Conservation (phyloP, 805 yeast genomes). For the Scheffersomyces spartinae region DNA sequence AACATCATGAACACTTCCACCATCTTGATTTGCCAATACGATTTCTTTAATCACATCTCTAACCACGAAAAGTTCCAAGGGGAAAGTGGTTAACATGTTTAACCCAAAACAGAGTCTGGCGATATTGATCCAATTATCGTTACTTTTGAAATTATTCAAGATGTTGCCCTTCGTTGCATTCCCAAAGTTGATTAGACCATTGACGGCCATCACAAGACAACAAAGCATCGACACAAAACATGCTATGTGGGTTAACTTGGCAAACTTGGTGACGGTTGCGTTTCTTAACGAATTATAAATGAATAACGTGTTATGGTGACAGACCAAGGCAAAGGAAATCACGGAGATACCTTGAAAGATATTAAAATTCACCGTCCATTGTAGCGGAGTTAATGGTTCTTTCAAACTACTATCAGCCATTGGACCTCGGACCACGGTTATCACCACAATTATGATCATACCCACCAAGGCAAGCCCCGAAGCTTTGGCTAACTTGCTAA, state of each 20-base stretch:
- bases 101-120: slow-evolving; percentile 88
- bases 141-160: slow-evolving; percentile 72
- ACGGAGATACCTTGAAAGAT: slow-evolving; percentile 89
- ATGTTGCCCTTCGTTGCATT: slow-evolving; percentile 77
- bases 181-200: slow-evolving; percentile 69
- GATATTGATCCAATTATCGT: slow-evolving; percentile 65
- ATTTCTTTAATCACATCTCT: slow-evolving; percentile 76
- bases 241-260: slow-evolving; percentile 71
- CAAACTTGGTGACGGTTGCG: slow-evolving; percentile 68
- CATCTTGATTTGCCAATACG: slow-evolving; percentile 16
- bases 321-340: slow-evolving; percentile 87
- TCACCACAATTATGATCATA: slow-evolving; percentile 66
- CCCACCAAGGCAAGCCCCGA: slow-evolving; percentile 77
- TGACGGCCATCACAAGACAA: slow-evolving; percentile 66
- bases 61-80: slow-evolving; percentile 82
- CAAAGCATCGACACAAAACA: slow-evolving; percentile 73
- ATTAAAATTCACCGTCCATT: slow-evolving; percentile 46
- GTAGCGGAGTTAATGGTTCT: slow-evolving; percentile 33
- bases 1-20: slow-evolving; percentile 9
- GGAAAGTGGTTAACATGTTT: slow-evolving; percentile 87
- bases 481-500: slow-evolving; percentile 77
- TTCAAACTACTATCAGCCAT: slow-evolving; percentile 33
- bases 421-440: slow-evolving; percentile 71
- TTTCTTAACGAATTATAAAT: slow-evolving; percentile 74
- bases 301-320: slow-evolving; percentile 89